Evolutionary conservation across 306 rosid genomes (phyloP).

Genomic region (Argentina anserina): DNA sequence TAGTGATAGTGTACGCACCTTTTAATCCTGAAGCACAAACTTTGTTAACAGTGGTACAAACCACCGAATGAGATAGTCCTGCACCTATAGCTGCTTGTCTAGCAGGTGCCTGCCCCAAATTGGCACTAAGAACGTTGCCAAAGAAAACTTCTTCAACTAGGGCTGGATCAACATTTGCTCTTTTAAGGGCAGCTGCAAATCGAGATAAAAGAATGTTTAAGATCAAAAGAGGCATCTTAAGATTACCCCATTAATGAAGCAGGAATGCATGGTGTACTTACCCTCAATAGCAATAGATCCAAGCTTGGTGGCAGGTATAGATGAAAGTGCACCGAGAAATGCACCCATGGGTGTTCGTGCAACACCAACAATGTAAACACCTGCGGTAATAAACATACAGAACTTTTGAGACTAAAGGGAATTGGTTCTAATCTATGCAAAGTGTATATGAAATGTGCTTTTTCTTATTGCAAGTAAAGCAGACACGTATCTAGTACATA

Average conservation of each 20-base stretch:
- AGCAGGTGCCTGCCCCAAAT: slow-evolving; percentile 99
- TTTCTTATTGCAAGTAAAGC: not conserved
- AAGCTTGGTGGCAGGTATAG: slow-evolving; percentile 82
- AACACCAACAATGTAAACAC: slow-evolving; percentile 95
- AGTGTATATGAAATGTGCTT: not conserved
- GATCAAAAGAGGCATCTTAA: not conserved
- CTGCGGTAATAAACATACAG: slow-evolving; percentile 37
- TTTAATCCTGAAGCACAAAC: slow-evolving; percentile 99
- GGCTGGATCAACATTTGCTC: slow-evolving; percentile 86
- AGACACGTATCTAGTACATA: not conserved
- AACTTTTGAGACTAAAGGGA: not conserved
- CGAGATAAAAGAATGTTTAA: not conserved
- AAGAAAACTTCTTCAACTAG: slow-evolving; percentile 88
- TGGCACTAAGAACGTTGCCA: slow-evolving; percentile 95
- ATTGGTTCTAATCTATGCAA: not conserved
- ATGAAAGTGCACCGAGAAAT: slow-evolving; percentile 83
- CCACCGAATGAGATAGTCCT: slow-evolving; percentile 77
- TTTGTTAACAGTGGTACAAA: slow-evolving; percentile 89
- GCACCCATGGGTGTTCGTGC: slow-evolving; percentile 99
- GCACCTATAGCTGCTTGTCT: slow-evolving; percentile 99
- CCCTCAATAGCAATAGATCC: slow-evolving; percentile 92
- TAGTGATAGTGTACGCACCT: slow-evolving; percentile 39
- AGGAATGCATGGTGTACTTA: slow-evolving; percentile 21
- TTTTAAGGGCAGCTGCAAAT: slow-evolving; percentile 79
- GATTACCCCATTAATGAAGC: slow-evolving; percentile 3